These are phyloP conservation scores for Stylonectria norvegica DNA, from an alignment of 2,329 filamentous ascomycete species.

Conservation along the genomic window DNA sequence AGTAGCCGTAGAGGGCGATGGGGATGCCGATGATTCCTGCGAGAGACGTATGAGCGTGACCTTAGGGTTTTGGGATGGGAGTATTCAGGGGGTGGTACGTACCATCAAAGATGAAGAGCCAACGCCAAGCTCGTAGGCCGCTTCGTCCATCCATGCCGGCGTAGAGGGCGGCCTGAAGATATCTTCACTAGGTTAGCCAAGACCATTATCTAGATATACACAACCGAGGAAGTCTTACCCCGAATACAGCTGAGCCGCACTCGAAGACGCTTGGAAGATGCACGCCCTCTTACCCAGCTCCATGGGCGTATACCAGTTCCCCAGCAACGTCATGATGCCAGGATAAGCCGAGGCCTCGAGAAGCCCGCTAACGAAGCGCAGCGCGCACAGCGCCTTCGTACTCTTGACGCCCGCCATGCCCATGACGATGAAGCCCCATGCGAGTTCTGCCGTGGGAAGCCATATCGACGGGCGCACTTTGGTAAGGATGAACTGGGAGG, in stretches of 20 bases:
- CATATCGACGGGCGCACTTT: constrained; percentile 41
- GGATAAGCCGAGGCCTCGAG: constrained; percentile 55
- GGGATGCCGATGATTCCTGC: no score
- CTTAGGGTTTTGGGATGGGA: background rate
- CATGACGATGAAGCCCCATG: constrained; percentile 40
- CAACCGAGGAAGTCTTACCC: constrained; percentile 36
- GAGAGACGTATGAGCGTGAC: no score
- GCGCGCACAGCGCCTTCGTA: constrained; percentile 39
- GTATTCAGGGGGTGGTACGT: constrained; percentile 1
- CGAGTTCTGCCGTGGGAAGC: constrained; percentile 35
- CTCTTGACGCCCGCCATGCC: constrained; percentile 37
- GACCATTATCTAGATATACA: no score
- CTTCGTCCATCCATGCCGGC: constrained; percentile 33
- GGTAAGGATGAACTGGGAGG: constrained; percentile 44
- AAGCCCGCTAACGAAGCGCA: constrained; percentile 53
- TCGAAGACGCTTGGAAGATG: constrained; percentile 53
- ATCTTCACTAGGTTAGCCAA: no score
- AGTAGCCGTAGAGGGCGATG: no score
- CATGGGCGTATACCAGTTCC: constrained; percentile 61
- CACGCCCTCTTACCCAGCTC: constrained; percentile 55
- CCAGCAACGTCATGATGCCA: constrained; percentile 52
- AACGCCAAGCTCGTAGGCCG: constrained; percentile 35
- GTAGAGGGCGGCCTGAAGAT: constrained; percentile 33
- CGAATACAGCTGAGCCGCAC: constrained; percentile 56
- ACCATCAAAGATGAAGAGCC: constrained; percentile 38